Percentiles rank a stretch among this genome's conserved stretches.
These are phyloP conservation scores for Corymbia citriodora DNA, from an alignment of 441 rosid species.

Conservation along the genomic window DNA sequence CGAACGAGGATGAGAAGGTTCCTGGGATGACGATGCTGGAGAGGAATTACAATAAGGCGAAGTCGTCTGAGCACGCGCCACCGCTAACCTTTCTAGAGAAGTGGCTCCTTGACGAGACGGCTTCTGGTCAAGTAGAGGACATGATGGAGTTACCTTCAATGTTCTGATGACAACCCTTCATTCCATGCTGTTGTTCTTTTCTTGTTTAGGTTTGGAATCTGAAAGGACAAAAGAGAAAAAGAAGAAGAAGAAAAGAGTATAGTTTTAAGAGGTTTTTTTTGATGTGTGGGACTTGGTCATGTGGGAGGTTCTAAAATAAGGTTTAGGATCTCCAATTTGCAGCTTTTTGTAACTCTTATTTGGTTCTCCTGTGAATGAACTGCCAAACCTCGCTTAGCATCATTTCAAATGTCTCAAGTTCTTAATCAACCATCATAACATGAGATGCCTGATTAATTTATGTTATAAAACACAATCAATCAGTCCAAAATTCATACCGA, in stretches of 20 bases:
- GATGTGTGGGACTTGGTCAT: neutral
- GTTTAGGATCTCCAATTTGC: neutral
- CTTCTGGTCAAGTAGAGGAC: slow-evolving; percentile 52
- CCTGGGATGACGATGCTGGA: neutral
- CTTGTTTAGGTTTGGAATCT: neutral
- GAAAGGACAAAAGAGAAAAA: neutral
- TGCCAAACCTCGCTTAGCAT: neutral
- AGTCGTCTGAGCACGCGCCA: slow-evolving; percentile 30
- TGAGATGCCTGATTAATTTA: neutral
- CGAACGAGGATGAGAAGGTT: neutral
- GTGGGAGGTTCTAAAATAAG: neutral
- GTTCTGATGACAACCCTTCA: slow-evolving; percentile 25
- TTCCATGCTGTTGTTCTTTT: neutral
- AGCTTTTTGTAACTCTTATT: neutral
- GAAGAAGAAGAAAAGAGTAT: neutral
- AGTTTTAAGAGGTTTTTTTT: neutral
- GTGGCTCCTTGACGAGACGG: slow-evolving; percentile 86
- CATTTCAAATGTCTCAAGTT: neutral
- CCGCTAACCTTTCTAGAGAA: slow-evolving; percentile 88
- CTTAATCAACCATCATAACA: neutral
- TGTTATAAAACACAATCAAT: neutral
- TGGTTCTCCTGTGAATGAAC: neutral
- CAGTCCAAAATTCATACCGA: neutral
- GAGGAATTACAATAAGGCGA: slow-evolving; percentile 9
- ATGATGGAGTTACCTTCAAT: slow-evolving; percentile 66